Base-by-base conservation (phyloP, 495 filamentous ascomycete species). In the Talaromyces liani region DNA sequence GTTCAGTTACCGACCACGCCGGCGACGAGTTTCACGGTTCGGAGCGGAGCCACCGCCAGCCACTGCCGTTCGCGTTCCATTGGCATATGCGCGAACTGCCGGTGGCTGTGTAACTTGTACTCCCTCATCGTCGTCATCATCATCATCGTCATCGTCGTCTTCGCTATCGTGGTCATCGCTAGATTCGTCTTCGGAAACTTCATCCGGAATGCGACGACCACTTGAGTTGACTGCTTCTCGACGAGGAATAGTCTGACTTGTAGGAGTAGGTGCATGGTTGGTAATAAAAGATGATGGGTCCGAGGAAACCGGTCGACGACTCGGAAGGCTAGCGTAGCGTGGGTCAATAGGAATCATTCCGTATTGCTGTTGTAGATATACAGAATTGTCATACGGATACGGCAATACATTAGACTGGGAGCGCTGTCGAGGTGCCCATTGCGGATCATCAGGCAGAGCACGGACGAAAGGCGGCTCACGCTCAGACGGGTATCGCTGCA, bases 401-500 rank as follows among this genome's bases (percentile, higher is more conserved):
- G 73, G 67, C 27, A 66, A 66, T 58, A 66, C 69, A 55, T 73
- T 71, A 61, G 71, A 71, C 65, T 74, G 60, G 64, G 80, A 71
- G 12, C 71, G 67, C 33, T 78, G 75, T 33, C 77, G 68, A 45
- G 80, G 70, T 4, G 71, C 71, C 79, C 80, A 81, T 58, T 77
- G 73, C 1, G 72, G 73, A 68, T 82, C 79, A 56, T 82, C 79
- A 41, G 77, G 75, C 18, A 79, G 70, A 24, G 79, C 70, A 31
- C 75, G 76, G 8, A 67, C 25, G 54, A 68, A 72, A 27, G 73
- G 53, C 14, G 64, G 65, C 56, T 72, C 71, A 7, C 71, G 66
- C 4, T 65, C 61, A 8, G 65, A 62, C n/a, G 70, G 63, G 54
- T 72, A 67, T 16, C 71, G 73, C 22, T 78, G 58, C 14, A 63